These are phyloP conservation scores for Clitopilus hobsonii DNA, from an alignment of 768 basidiomycete species.

Conservation along the genomic window DNA sequence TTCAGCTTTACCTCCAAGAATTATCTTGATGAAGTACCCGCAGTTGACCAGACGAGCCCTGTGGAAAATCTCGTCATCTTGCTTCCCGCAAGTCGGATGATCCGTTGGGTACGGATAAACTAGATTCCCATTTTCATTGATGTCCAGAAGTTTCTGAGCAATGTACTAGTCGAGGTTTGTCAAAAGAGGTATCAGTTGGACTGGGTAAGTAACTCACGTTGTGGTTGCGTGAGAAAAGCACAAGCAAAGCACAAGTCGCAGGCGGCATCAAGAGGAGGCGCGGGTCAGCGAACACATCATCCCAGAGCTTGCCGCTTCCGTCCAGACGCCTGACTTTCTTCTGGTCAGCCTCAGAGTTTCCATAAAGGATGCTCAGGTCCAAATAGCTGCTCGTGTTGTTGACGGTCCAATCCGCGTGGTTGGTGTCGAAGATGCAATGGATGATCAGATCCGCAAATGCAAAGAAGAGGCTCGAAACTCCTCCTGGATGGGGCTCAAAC, in stretches of 20 bases:
- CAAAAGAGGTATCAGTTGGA: neutral
- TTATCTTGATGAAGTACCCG: slow-evolving; percentile 65
- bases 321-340: slow-evolving; percentile 53
- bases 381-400: slow-evolving; percentile 73
- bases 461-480: slow-evolving; percentile 71
- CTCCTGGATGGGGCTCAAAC: slow-evolving; percentile 56
- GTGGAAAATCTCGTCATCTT: slow-evolving; percentile 78
- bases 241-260: slow-evolving; percentile 57
- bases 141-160: slow-evolving; percentile 57
- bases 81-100: slow-evolving; percentile 25
- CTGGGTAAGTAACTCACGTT: slow-evolving; percentile 40
- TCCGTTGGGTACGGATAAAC: slow-evolving; percentile 17
- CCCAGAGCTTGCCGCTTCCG: slow-evolving; percentile 61
- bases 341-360: slow-evolving; percentile 43
- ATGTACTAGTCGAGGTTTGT: slow-evolving; percentile 45
- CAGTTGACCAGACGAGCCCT: slow-evolving; percentile 71
- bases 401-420: slow-evolving; percentile 38
- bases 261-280: slow-evolving; percentile 73
- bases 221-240: slow-evolving; percentile 70
- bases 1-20: slow-evolving; percentile 41
- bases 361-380: slow-evolving; percentile 73
- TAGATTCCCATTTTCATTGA: slow-evolving; percentile 62
- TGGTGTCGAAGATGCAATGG: slow-evolving; percentile 66
- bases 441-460: slow-evolving; percentile 77
- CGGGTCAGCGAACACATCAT: slow-evolving; percentile 67